phyloP scores from a whole-genome alignment of 2,329 filamentous ascomycete genomes.

The Sporothrix inflata region DNA sequence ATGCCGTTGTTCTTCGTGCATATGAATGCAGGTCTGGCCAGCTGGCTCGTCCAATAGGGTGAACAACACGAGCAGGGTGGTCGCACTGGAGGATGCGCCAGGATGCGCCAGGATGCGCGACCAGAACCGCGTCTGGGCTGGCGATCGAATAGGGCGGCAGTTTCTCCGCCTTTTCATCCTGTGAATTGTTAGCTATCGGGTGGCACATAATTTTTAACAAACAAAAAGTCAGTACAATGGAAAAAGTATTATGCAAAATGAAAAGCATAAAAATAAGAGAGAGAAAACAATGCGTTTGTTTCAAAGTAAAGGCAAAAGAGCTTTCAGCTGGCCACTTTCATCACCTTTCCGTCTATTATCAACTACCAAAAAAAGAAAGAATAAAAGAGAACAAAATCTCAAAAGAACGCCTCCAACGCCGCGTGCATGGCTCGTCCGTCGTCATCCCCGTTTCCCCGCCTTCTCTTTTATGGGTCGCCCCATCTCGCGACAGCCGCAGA shows the following conservation, averaged over 20 bases:
- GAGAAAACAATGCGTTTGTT: not conserved
- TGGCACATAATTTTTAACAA: not conserved
- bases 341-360: not conserved
- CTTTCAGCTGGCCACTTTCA: not conserved
- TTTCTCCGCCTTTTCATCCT: not conserved
- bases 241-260: not conserved
- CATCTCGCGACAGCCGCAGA: slow-evolving; percentile 10
- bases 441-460: not conserved
- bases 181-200: not conserved
- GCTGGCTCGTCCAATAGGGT: not conserved
- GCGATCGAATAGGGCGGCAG: not conserved
- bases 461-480: not conserved
- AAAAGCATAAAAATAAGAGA: not conserved
- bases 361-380: not conserved
- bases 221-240: not conserved
- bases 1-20: not conserved
- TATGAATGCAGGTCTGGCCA: not conserved
- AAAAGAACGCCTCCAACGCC: slow-evolving; percentile 17
- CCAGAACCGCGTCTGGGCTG: not conserved
- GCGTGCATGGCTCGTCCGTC: slow-evolving; percentile 2
- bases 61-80: not conserved
- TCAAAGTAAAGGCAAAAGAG: not conserved
- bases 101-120: not conserved
- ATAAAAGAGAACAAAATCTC: slow-evolving; percentile 5
- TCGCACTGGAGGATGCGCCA: not conserved